Evolutionary conservation across 148 eudicot genomes (phyloP), one percentile per base, ranked within the genome.

Genomic region (Tetragonia tetragonoides): DNA sequence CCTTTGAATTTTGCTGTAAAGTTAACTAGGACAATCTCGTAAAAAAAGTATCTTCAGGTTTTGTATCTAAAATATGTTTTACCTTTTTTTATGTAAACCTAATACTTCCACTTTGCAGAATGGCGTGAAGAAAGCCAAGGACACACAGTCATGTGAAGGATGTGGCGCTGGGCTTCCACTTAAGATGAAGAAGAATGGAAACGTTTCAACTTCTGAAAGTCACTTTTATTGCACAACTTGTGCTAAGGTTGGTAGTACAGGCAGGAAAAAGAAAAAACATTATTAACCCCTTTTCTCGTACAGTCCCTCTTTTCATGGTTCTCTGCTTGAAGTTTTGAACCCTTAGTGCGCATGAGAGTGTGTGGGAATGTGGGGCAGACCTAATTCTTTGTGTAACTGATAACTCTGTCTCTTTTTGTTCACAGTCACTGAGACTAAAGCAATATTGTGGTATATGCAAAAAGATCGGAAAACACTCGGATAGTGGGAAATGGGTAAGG

Each of bases 361-460:
- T 59, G 15, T 37, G n/a, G 62, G 49, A 10, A 3, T 38, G 28
- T 28, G 42, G 72, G 64, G 28, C 28, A 68, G 37, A 44, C 34
- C 5, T 42, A n/a, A 8, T 65, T 73, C 42, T 20, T 56, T 72
- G 37, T 66, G 65, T 72, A 40, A 10, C 49, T 80, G 40, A 71
- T 20, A 57, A 44, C 51, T 61, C 40, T 46, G 3, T 80, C 42
- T 41, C 34, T 5, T 75, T 49, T 79, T 44, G 24, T 81, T 72
- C 83, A 85, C 84, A 82, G 96, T 75, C 89, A 47, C 89, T 86
- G 28, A 89, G 88, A 81, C 76, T 83, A 75, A 91, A 91, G 73
- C 92, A 91, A 71, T 88, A 84, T 78, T 91, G 96, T 83, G 90
- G 93, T 74, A 83, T 89, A 60, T 91, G 96, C 87, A 91, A 91